A percentile compares a stretch with the other conserved stretches of the same genome.
Evolutionary conservation across 1,284 basidiomycete genomes (phyloP).

Genomic region (Leccinum fuscescens): DNA sequence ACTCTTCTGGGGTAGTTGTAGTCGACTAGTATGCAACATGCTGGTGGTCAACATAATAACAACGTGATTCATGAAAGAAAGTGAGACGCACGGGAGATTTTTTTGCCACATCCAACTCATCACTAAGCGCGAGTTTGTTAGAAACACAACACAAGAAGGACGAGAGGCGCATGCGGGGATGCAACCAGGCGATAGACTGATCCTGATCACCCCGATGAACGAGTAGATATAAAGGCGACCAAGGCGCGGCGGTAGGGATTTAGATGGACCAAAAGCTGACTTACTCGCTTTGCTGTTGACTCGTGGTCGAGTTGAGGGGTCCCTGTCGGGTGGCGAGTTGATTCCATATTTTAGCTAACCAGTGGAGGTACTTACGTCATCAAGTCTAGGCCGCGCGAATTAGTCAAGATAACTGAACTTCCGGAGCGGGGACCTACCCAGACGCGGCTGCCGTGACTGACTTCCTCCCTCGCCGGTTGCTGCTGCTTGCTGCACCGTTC

Average conservation of each 20-base stretch:
- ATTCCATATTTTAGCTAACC: conserved; percentile 18
- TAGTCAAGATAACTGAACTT: not conserved
- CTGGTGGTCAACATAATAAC: conserved; percentile 2
- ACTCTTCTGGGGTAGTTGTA: conserved; percentile 40
- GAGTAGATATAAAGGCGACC: conserved; percentile 9
- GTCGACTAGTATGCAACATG: conserved; percentile 7
- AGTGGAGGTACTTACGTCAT: conserved; percentile 31
- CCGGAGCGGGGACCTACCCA: conserved; percentile 13
- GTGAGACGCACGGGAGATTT: conserved; percentile 21
- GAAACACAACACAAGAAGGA: conserved; percentile 53
- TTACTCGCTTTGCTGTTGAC: conserved; percentile 30
- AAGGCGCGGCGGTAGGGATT: conserved; percentile 12
- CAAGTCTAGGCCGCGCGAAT: conserved; percentile 22
- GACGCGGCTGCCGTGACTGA: conserved; percentile 5
- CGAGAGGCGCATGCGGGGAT: conserved; percentile 47
- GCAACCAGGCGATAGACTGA: conserved; percentile 17
- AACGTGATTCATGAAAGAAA: not conserved
- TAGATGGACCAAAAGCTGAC: conserved; percentile 26
- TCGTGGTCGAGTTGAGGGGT: conserved; percentile 27
- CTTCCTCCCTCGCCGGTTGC: conserved; percentile 13
- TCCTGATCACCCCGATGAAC: conserved; percentile 19
- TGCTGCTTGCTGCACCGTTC: conserved; percentile 24
- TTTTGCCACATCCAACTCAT: conserved; percentile 37
- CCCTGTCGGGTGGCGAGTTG: conserved; percentile 22
- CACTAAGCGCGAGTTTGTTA: conserved; percentile 47